These are phyloP conservation scores for Ganoderma sp. DNA, from an alignment of 1,284 basidiomycete species.

Conservation along the genomic window DNA sequence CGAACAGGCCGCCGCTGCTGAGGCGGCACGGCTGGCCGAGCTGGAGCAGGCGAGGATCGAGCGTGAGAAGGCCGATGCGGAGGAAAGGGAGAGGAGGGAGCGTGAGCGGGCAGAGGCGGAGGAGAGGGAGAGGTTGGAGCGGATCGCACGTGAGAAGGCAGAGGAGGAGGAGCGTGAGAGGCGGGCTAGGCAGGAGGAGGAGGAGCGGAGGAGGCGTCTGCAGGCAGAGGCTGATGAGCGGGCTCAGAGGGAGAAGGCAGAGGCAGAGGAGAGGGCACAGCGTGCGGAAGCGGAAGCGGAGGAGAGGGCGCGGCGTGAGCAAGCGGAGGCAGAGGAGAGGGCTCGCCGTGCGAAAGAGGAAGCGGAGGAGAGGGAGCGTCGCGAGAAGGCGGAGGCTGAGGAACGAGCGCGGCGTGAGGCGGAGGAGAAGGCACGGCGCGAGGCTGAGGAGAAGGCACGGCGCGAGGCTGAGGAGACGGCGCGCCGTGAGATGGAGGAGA, in stretches of 20 bases:
- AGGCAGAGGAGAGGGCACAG: constrained; percentile 23
- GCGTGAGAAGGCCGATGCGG: constrained; percentile 38
- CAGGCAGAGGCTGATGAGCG: constrained; percentile 31
- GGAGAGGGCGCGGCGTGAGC: constrained; percentile 41
- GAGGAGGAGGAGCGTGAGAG: constrained; percentile 29
- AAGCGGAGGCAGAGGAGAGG: constrained; percentile 36
- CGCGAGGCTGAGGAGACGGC: constrained; percentile 35
- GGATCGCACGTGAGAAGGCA: constrained; percentile 36
- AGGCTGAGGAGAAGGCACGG: constrained; percentile 27
- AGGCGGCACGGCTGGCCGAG: constrained; percentile 34
- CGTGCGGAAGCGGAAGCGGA: constrained; percentile 38
- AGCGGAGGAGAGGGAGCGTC: neutral
- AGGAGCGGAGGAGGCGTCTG: constrained; percentile 14
- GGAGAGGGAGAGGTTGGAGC: constrained; percentile 31
- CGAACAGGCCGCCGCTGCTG: constrained; percentile 26
- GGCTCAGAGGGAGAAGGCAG: constrained; percentile 33
- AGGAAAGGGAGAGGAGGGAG: constrained; percentile 39
- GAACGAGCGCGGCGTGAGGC: constrained; percentile 5
- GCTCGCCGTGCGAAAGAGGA: constrained; percentile 14
- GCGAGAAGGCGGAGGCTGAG: neutral
- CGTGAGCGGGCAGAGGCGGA: constrained; percentile 40
- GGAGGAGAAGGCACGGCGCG: constrained; percentile 28
- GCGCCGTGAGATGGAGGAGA: constrained; percentile 31
- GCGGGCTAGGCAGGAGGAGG: constrained; percentile 32
- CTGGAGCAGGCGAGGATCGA: constrained; percentile 36